Conservation (phyloP, 2,329 filamentous ascomycete species). For the Chalaropsis thielavioides region DNA sequence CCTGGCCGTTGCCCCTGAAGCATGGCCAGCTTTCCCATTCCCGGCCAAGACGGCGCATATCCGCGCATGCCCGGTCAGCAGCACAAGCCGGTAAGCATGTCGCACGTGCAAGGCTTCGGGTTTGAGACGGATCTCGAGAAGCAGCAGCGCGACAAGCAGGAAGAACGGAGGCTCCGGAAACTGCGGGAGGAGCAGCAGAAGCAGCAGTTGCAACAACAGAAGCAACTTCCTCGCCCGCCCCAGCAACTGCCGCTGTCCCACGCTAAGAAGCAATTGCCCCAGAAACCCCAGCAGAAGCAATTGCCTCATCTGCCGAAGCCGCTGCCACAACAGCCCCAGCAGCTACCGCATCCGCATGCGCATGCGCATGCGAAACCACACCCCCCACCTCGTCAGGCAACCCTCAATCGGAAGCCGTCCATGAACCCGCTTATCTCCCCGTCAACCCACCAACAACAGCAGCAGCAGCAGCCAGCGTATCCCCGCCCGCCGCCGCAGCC, state of each 20-base stretch:
- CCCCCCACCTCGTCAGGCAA: background rate
- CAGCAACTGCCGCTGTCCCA: conserved; percentile 3
- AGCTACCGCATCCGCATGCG: background rate
- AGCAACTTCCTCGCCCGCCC: background rate
- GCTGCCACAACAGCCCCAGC: background rate
- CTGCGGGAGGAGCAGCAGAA: conserved; percentile 8
- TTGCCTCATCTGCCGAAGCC: background rate
- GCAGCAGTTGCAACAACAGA: background rate
- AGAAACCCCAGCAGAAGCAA: conserved; percentile 1
- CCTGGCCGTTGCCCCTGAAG: background rate
- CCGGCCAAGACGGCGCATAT: conserved; percentile 14
- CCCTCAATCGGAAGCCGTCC: conserved; percentile 1
- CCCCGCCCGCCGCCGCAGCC: background rate
- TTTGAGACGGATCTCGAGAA: conserved; percentile 10
- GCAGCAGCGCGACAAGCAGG: conserved; percentile 2
- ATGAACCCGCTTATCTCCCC: conserved; percentile 4
- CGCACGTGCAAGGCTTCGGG: conserved; percentile 10
- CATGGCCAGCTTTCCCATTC: conserved; percentile 3
- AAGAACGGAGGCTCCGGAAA: background rate
- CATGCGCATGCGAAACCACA: background rate
- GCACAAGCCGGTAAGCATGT: background rate
- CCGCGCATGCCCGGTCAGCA: conserved; percentile 12
- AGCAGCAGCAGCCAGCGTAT: background rate
- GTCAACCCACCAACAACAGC: conserved; percentile 5
- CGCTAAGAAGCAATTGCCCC: background rate